Conservation (phyloP, 495 filamentous ascomycete species). For the Talaromyces proteolyticus region DNA sequence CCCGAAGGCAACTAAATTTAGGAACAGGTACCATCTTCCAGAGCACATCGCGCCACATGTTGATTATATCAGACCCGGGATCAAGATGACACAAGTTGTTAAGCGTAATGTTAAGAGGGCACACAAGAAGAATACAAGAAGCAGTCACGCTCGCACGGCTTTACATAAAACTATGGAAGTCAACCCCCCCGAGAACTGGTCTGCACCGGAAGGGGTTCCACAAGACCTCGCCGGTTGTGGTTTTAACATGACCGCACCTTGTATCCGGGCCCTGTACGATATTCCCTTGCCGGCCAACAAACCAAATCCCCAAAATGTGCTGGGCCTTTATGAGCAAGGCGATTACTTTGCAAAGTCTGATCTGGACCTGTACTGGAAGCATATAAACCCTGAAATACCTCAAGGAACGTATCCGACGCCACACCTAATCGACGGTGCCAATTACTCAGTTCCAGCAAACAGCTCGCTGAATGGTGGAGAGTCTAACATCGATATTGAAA, state of each 20-base stretch:
- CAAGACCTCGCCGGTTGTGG: constrained; percentile 30
- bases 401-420: constrained; percentile 36
- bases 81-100: constrained; percentile 7
- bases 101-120: constrained; percentile 1
- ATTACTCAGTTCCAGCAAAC: constrained; percentile 24
- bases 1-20: neutral
- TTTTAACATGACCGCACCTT: constrained; percentile 44
- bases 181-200: neutral
- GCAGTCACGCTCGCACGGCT: neutral
- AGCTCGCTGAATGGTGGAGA: constrained; percentile 25
- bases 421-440: constrained; percentile 36
- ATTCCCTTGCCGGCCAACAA: constrained; percentile 32
- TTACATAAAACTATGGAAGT: neutral
- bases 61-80: constrained; percentile 5
- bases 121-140: constrained; percentile 4
- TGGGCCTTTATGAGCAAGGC: constrained; percentile 47
- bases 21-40: constrained; percentile 4
- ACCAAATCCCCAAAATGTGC: constrained; percentile 33
- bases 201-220: neutral
- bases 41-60: constrained; percentile 6
- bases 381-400: constrained; percentile 35
- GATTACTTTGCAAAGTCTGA: constrained; percentile 48
- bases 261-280: constrained; percentile 46
- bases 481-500: constrained; percentile 42
- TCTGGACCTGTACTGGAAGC: constrained; percentile 51